Base-by-base conservation (phyloP, 2,329 filamentous ascomycete genomes). In the Beauveria asiatica region DNA sequence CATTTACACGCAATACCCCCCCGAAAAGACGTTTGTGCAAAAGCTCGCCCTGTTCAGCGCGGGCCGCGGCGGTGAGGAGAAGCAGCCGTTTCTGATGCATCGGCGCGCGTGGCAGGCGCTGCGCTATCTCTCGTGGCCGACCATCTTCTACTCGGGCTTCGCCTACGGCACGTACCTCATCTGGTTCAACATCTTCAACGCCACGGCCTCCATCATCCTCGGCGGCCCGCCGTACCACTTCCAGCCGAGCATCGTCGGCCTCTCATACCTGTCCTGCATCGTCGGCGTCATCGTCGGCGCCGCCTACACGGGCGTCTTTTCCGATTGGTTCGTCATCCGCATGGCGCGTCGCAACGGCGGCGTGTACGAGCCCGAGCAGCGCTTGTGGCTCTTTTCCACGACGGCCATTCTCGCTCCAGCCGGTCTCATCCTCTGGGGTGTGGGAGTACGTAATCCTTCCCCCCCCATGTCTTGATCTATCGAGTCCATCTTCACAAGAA, bases 181-280 rank as follows among this genome's bases (percentile, higher is more conserved):
- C 42, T 76, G 72, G 67, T 77, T 76, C 67, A 76, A 75, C 62
- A 73, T 77, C 3, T 68, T 76, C n/a, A 76, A 76, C 48, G 75
- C 74, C 61, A 80, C 71, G 2, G 73, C 69, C 21, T 79, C 70
- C 30, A 73, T 75, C 27, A 72, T 76, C 8, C 67, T 76, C 0
- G 70, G 71, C 1, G 69, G 68, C 0, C 60, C 67, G 0, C 74
- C 74, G 0, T 77, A 77, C 61, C 70, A 72, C 63, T 76, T 76
- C 53, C 64, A 64, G 5, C 67, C 74, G 0, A 73, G 72, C 1
- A 71, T 75, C 61, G 74, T 76, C 5, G 75, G 75, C 0, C 61
- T 76, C 1, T 70, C 67, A 21, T 77, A 76, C 59, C 44, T 75
- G 1, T 69, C 74, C 1, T 74, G 72, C 60, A 60, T 72, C 5